Evolutionary conservation across 176 grass and related monocot species (phyloP), one percentile per base, ranked within the genome.

Genomic region (Luzula sylvatica): DNA sequence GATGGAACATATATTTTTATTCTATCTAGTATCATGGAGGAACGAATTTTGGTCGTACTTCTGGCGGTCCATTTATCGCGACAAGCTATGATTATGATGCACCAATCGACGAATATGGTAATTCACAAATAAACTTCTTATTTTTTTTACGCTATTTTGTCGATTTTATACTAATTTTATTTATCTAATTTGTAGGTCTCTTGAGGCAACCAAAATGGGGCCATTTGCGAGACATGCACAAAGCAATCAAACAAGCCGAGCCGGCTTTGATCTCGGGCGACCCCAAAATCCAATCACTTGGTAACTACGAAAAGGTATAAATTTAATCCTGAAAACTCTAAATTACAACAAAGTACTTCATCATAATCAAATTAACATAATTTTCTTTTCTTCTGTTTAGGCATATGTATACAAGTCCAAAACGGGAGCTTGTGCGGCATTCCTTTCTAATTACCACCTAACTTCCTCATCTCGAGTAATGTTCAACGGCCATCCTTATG

Each of bases 71-170:
- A 14, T 96, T 96, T 50, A 86, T 96, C 0, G 58, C 90, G 48
- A 88, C 90, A 3, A 96, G 90, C 71, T 96, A 96, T 17, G 90
- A 96, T 39, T 96, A 89, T 44, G 84, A 89, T 28, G 90, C 90
- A 5, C 90, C 90, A 2, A 89, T 96, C 5, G 90, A 96, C 44
- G 90, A 96, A 89, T 89, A 74, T 27, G 90, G 85, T 89, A 76
- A n/a, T n/a, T n/a, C 67, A 60, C 51, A 51, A 60, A 58, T 15
- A 45, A 63, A 15, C 15, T 42, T 12, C 21, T 35, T 27, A 32
- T 18, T 42, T 61, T n/a, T n/a, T n/a, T n/a, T n/a, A n/a, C n/a
- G n/a, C n/a, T n/a, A n/a, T 35, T 35, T 35, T 9, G 5, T 35
- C 30, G 9, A 35, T 35, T 4, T 35, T 32, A 7, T 7, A 35